Percentiles rank a stretch among this genome's conserved stretches.
Conservation (phyloP, 2,329 filamentous ascomycete species). For the Penicillium sp. region DNA sequence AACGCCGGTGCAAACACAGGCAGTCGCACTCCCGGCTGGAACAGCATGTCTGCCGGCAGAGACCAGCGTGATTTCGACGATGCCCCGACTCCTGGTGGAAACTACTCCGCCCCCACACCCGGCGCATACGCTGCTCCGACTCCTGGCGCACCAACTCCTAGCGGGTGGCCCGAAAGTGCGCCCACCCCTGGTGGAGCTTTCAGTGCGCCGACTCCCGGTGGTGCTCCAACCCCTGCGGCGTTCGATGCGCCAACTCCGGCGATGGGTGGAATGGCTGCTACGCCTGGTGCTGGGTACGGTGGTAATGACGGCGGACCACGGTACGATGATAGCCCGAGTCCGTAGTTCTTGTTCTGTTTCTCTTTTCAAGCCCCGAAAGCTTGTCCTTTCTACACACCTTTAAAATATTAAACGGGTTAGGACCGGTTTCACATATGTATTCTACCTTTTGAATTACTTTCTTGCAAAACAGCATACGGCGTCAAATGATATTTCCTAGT, state of each 20-base stretch:
- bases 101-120: slow-evolving; percentile 65
- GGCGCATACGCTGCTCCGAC: slow-evolving; percentile 62
- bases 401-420: slow-evolving; percentile 16
- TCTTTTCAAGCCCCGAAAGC: slow-evolving; percentile 14
- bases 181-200: slow-evolving; percentile 47
- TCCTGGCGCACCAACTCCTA: slow-evolving; percentile 59
- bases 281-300: slow-evolving; percentile 38
- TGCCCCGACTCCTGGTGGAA: slow-evolving; percentile 68
- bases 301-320: slow-evolving; percentile 43
- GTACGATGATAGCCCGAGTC: slow-evolving; percentile 45
- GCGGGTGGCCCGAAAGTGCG: slow-evolving; percentile 44
- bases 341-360: slow-evolving; percentile 23
- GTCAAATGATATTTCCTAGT: neutral
- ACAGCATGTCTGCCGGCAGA: slow-evolving; percentile 22
- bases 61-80: slow-evolving; percentile 57
- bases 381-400: slow-evolving; percentile 10
- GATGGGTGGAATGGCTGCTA: slow-evolving; percentile 37
- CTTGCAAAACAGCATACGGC: slow-evolving; percentile 3
- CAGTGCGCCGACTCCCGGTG: slow-evolving; percentile 44
- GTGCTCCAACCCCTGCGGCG: slow-evolving; percentile 23
- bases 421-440: slow-evolving; percentile 22
- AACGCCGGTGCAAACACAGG: slow-evolving; percentile 55
- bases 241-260: slow-evolving; percentile 52
- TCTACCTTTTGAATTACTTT: slow-evolving; percentile 20
- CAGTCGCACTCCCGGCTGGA: slow-evolving; percentile 47